A percentile compares a stretch with the other conserved stretches of the same genome.
Evolutionary conservation across 1,139 yeast genomes (phyloP).

Genomic region (Candida tropicalis): DNA sequence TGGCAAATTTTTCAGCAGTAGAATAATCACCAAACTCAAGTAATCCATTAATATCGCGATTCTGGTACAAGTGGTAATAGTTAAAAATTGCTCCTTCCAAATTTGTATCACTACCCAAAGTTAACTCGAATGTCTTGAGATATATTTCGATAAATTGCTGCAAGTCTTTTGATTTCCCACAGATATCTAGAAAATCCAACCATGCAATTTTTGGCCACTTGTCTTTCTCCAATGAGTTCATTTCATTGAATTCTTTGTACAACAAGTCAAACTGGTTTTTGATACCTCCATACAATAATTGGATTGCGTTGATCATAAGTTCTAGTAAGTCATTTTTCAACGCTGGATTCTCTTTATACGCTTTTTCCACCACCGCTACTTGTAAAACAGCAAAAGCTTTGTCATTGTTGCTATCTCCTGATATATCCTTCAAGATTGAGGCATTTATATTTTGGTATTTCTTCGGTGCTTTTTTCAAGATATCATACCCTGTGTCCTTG

Average conservation of each 20-base stretch:
- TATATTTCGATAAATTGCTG: slow-evolving; percentile 30
- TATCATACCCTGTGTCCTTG: slow-evolving; percentile 31
- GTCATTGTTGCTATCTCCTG: slow-evolving; percentile 22
- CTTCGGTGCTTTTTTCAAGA: slow-evolving; percentile 32
- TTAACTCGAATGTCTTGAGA: slow-evolving; percentile 35
- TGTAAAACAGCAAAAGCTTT: slow-evolving; percentile 31
- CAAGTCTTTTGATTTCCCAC: slow-evolving; percentile 31
- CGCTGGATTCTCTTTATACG: slow-evolving; percentile 19
- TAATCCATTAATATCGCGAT: slow-evolving; percentile 6
- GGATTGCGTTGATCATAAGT: slow-evolving; percentile 13
- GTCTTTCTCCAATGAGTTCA: slow-evolving; percentile 31
- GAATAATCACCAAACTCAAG: slow-evolving; percentile 29
- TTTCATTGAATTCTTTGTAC: slow-evolving; percentile 29
- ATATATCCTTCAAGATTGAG: slow-evolving; percentile 34
- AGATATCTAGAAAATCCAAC: slow-evolving; percentile 35
- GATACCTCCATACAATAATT: slow-evolving; percentile 21
- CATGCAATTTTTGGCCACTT: slow-evolving; percentile 44
- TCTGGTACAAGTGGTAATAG: slow-evolving; percentile 13
- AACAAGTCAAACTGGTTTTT: slow-evolving; percentile 29
- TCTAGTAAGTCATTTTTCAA: slow-evolving; percentile 22
- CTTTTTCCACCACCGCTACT: slow-evolving; percentile 40
- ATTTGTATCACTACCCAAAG: not conserved
- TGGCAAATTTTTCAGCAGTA: slow-evolving; percentile 37
- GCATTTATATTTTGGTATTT: slow-evolving; percentile 32
- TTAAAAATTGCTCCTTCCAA: slow-evolving; percentile 9